These are phyloP conservation scores for Eucalyptus grandis DNA, from an alignment of 345 rosid species.

Conservation along the genomic window DNA sequence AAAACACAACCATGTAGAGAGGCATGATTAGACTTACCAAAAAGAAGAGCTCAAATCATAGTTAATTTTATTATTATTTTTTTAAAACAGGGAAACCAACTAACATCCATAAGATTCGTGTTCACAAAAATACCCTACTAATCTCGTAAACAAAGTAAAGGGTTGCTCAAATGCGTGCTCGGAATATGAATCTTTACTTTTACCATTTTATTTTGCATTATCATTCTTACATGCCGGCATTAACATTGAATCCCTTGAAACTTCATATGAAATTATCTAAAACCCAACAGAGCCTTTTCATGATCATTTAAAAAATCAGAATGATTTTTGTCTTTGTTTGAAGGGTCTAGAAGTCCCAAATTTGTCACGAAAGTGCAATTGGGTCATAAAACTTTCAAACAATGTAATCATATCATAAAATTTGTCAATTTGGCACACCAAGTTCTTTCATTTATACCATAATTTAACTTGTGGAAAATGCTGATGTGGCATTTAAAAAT, in stretches of 20 bases:
- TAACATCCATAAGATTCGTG: not conserved
- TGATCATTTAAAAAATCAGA: not conserved
- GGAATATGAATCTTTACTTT: not conserved
- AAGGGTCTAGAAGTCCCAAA: too few species aligned
- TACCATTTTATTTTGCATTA: not conserved
- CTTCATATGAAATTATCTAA: not conserved
- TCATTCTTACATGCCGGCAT: not conserved
- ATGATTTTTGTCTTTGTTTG: not conserved
- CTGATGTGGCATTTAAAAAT: too few species aligned
- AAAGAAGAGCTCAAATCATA: not conserved
- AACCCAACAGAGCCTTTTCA: not conserved
- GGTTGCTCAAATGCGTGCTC: not conserved
- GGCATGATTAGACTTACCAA: not conserved
- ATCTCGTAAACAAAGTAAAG: not conserved
- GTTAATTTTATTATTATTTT: not conserved
- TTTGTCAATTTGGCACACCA: too few species aligned
- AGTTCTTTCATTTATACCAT: too few species aligned
- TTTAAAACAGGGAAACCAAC: not conserved
- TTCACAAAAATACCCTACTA: not conserved
- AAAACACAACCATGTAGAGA: not conserved
- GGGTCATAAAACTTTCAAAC: too few species aligned
- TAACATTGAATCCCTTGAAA: not conserved
- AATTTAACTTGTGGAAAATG: too few species aligned
- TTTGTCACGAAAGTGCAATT: rapidly evolving
- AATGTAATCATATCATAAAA: too few species aligned